Base-by-base conservation (phyloP, 176 grass and related monocot genomes). In the Pontederia crassipes region DNA sequence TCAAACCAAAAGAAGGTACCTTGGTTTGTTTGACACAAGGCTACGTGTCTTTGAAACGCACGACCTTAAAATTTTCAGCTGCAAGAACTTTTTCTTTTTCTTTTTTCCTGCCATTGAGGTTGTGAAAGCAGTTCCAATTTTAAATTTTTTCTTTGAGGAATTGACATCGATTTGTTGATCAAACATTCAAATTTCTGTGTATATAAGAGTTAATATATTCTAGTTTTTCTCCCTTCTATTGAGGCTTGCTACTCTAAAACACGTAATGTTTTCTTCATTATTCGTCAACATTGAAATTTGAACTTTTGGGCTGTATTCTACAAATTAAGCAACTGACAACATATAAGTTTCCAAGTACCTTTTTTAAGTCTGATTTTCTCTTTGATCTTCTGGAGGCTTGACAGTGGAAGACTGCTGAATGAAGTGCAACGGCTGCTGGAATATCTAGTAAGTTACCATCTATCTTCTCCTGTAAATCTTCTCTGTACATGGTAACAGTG, bases 1-100 rank as follows among this genome's bases (percentile, higher is more conserved):
- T 81, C 77, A 90, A 73, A 40, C 32, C 66, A 73, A 79, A 83
- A 85, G 84, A 92, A 98, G 93, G 93, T 92, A 98, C 93, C 87
- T 76, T 81, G 84, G 88, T 85, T 78, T 85, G 74, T 85, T 85
- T 85, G 80, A 65, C 92, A 84, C 87, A 81, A 76, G 88, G 74
- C 81, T 81, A 64, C 62, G 65, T 77, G 84, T 71, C 88, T 56
- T 48, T 49, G 69, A 79, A 70, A 48, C 54, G 9, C 78, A 54
- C 8, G 55, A 68, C 62, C 1, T 78, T 13, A 54, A 45, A 67
- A 65, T 28, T 24, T 80, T 53, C 70, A 68, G 49, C 66, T 6
- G 62, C 28, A 57, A 54, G 9, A 53, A 70, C 53, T 48, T 50
- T 71, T n/a, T 46, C 1, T 20, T 73, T 71, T 48, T 59, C 11